Conservation (phyloP, 73 alveolate species). For the Paramecium pentaurelia region DNA sequence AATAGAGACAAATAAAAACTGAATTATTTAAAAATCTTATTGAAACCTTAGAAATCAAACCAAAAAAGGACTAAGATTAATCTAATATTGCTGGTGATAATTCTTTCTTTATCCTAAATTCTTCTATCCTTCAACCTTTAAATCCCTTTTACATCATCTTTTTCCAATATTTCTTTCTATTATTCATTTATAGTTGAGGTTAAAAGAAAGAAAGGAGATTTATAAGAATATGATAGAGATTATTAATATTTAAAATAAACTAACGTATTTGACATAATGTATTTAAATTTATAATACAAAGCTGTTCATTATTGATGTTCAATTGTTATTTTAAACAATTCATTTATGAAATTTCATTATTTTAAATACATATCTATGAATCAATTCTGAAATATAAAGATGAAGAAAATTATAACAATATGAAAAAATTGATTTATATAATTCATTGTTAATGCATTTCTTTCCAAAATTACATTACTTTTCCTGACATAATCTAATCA, state of each 20-base stretch:
- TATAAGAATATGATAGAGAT: not conserved
- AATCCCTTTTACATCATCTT: not conserved
- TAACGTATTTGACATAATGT: not conserved
- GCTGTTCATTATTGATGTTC: not conserved
- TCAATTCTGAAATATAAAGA: not conserved
- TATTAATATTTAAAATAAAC: not conserved
- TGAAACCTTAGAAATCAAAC: not conserved
- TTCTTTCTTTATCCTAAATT: not conserved
- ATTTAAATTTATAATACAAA: too few species aligned
- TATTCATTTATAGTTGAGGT: too few species aligned
- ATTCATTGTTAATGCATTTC: conserved; percentile 36
- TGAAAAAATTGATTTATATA: too few species aligned
- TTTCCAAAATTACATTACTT: conserved; percentile 48
- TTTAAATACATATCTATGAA: not conserved
- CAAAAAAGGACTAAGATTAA: not conserved
- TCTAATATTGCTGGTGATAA: not conserved
- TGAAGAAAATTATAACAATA: too few species aligned
- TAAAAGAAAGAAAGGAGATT: not conserved
- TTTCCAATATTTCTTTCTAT: too few species aligned
- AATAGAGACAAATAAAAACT: not conserved
- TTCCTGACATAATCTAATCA: conserved; percentile 33
- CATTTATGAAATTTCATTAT: too few species aligned
- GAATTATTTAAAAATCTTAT: not conserved
- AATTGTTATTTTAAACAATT: too few species aligned
- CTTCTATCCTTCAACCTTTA: not conserved